Evolutionary conservation across 2,329 filamentous ascomycete genomes (phyloP).

Genomic region (Fusarium bactridioides): DNA sequence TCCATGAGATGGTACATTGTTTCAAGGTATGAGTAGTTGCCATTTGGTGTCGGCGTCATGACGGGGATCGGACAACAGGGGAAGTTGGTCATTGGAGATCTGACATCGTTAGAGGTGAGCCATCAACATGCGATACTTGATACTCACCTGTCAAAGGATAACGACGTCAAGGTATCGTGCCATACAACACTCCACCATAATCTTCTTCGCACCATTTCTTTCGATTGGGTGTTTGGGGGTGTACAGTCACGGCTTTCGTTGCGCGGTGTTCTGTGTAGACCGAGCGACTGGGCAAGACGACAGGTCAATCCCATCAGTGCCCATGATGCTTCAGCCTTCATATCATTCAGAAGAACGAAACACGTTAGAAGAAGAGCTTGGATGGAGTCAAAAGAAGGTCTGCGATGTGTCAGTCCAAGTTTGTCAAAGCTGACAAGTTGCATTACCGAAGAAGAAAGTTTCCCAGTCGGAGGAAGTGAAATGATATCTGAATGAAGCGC

Average conservation of each 20-base stretch:
- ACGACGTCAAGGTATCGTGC: conserved; percentile 71
- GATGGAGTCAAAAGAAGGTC: conserved; percentile 71
- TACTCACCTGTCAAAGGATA: conserved; percentile 69
- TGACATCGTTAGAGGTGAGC: conserved; percentile 37
- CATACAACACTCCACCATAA: conserved; percentile 73
- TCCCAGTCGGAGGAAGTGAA: conserved; percentile 69
- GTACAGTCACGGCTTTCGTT: conserved; percentile 56
- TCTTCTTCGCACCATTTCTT: conserved; percentile 63
- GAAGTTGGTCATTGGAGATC: conserved; percentile 69
- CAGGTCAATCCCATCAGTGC: conserved; percentile 70
- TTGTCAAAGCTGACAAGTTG: not conserved
- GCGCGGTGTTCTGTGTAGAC: conserved; percentile 61
- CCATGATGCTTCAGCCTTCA: conserved; percentile 75
- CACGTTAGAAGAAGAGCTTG: conserved; percentile 69
- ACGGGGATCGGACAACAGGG: conserved; percentile 63
- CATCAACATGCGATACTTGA: not conserved
- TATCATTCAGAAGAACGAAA: conserved; percentile 72
- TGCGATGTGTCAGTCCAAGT: conserved; percentile 36
- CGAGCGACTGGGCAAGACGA: conserved; percentile 70
- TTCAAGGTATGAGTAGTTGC: conserved; percentile 67
- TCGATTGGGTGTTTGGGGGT: conserved; percentile 56
- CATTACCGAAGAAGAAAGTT: conserved; percentile 67
- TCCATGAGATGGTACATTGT: conserved; percentile 72
- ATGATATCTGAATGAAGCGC: conserved; percentile 69
- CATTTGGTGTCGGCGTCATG: conserved; percentile 50